Base-by-base conservation (phyloP, 768 basidiomycete genomes). In the Leccinum variicolor region DNA sequence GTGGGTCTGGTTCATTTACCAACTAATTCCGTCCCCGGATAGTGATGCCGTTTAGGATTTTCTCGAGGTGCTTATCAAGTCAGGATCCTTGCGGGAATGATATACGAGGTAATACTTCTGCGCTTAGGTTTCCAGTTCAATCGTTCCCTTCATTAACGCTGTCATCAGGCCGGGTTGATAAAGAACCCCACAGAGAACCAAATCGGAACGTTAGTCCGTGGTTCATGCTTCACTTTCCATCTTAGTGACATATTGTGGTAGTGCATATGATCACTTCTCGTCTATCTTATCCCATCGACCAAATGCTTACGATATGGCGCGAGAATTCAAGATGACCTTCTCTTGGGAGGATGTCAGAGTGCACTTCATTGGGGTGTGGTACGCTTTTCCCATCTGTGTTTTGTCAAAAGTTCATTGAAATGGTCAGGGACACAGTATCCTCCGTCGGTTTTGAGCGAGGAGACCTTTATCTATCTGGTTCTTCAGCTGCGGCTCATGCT, bases 401-500 rank as follows among this genome's bases (percentile, higher is more conserved):
- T 34, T 4, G 13, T 15, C 31, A 6, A 1, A 26, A 11, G 17
- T 9, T 34, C 19, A 29, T 28, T 10, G 36, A 8, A 46, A 29
- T 3, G 17, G 29, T 29, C 54, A 86, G 84, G 83, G 85, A 87
- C 57, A 86, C 84, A 2, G 85, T 87, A 7, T 78, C 80, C 41
- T 85, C 84, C 0, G 83, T 86, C 23, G 84, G 84, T 11, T 50
- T 83, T 41, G 74, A 84, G 54, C 77, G 57, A 41, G 60, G 79
- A 2, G 75, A 75, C 36, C 70, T 79, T 6, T 66, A 62, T 23
- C 74, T 85, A 1, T 85, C 84, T 0, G 86, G 85, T 63, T 80
- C 80, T 0, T 77, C 75, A 4, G 81, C 79, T 14, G 82, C 83
- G 54, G 79, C 75, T 8, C 79, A 80, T 54, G 80, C 85, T 39